Evolutionary conservation across 2,329 filamentous ascomycete genomes (phyloP).

Genomic region (Leptographium wingfieldii): DNA sequence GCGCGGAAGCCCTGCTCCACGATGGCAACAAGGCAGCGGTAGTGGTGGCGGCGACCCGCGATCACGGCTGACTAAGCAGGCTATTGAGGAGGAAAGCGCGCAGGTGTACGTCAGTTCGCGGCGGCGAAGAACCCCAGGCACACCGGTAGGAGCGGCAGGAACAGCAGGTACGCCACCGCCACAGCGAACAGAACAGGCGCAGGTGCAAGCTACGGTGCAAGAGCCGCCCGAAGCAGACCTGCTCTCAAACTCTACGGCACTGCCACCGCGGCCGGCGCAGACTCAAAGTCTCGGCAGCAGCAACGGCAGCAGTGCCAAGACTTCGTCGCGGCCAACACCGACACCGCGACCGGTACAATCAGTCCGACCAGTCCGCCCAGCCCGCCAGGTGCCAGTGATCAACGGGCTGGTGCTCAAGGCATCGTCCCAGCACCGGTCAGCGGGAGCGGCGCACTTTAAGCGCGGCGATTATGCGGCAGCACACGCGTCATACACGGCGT

Average conservation of each 20-base stretch:
- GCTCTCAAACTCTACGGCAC: constrained; percentile 40
- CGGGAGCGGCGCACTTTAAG: constrained; percentile 84
- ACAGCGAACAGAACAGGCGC: not conserved
- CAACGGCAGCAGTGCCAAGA: constrained; percentile 13
- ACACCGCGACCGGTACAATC: constrained; percentile 26
- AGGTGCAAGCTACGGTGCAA: constrained; percentile 9
- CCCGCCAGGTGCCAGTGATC: constrained; percentile 43
- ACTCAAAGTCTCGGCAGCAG: not conserved
- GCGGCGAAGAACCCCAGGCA: constrained; percentile 37
- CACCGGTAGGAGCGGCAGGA: constrained; percentile 34
- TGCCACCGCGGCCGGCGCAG: constrained; percentile 16
- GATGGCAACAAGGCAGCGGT: constrained; percentile 45
- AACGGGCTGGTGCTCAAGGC: constrained; percentile 57
- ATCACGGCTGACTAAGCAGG: constrained; percentile 56
- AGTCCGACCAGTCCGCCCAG: not conserved
- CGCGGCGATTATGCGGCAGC: constrained; percentile 83
- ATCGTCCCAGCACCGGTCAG: constrained; percentile 65
- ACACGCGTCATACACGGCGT: constrained; percentile 68
- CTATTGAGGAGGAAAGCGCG: constrained; percentile 65
- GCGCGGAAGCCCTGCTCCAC: constrained; percentile 35
- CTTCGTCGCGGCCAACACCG: constrained; percentile 10
- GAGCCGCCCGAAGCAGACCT: constrained; percentile 41
- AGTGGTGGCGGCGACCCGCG: constrained; percentile 29
- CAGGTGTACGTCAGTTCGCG: constrained; percentile 80
- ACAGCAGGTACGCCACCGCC: constrained; percentile 16